phyloP scores from a whole-genome alignment of 2,329 filamentous ascomycete genomes.

The Monosporascus sp. region DNA sequence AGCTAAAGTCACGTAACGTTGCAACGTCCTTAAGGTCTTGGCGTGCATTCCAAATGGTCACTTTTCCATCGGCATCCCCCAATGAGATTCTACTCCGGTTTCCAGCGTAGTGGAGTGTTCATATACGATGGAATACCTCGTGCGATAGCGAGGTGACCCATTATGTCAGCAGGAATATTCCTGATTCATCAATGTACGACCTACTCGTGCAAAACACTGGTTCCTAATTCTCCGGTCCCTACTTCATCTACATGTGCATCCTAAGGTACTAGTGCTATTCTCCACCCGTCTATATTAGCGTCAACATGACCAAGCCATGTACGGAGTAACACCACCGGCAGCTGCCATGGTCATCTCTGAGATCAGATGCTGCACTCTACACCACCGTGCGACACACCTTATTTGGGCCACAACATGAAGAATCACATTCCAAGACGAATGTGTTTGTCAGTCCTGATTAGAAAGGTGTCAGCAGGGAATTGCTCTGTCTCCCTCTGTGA shows the following conservation, averaged over 20 bases:
- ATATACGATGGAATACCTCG: neutral
- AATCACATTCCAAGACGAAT: neutral
- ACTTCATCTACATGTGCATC: neutral
- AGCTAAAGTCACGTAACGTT: neutral
- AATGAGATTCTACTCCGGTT: neutral
- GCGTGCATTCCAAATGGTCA: neutral
- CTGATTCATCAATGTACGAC: neutral
- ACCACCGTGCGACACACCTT: neutral
- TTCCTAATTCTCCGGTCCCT: neutral
- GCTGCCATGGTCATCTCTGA: neutral
- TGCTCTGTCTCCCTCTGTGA: neutral
- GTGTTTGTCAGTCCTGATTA: neutral
- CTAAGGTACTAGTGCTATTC: neutral
- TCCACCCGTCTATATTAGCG: neutral
- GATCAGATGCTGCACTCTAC: neutral
- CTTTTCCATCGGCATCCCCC: neutral
- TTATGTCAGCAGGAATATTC: neutral
- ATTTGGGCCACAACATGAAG: neutral
- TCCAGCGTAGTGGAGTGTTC: neutral
- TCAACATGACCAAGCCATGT: neutral
- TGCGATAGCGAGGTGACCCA: neutral
- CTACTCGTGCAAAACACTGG: neutral
- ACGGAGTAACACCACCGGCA: neutral
- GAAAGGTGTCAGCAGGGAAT: neutral
- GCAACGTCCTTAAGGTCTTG: neutral